Percentiles rank a stretch among this genome's conserved stretches.
phyloP scores from a whole-genome alignment of 345 rosid species.

The Salix brachista region DNA sequence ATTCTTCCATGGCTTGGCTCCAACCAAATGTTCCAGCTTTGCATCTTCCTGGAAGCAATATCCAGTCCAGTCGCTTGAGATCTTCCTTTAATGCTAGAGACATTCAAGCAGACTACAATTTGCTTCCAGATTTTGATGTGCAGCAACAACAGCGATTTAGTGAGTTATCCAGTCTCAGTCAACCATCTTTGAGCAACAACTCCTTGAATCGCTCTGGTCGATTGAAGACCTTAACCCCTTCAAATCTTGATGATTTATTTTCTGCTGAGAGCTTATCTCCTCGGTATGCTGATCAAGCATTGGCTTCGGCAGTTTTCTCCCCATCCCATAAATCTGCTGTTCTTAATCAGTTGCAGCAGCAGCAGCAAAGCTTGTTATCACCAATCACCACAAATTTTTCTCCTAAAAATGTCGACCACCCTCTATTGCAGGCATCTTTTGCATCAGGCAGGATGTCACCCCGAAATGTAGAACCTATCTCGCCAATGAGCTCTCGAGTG shows the following conservation, averaged over 20 bases:
- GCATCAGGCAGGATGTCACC: constrained; percentile 92
- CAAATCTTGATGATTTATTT: constrained; percentile 55
- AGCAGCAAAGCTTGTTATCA: constrained; percentile 73
- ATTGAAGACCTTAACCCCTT: constrained; percentile 61
- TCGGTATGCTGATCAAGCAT: constrained; percentile 36
- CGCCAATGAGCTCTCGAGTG: constrained; percentile 40
- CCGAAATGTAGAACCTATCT: constrained; percentile 62
- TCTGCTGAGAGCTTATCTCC: constrained; percentile 43
- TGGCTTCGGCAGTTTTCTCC: constrained; percentile 33
- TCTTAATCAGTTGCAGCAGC: constrained; percentile 43
- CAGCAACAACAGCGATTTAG: constrained; percentile 19
- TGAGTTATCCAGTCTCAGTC: constrained; percentile 44
- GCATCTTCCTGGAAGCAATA: constrained; percentile 30
- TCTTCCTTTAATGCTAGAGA: constrained; percentile 36
- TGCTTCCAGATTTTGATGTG: constrained; percentile 22
- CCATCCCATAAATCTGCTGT: constrained; percentile 42
- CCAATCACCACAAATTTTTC: constrained; percentile 43
- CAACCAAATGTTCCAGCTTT: constrained; percentile 27
- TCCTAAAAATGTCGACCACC: constrained; percentile 54
- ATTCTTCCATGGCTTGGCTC: constrained; percentile 18
- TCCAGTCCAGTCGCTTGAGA: constrained; percentile 29
- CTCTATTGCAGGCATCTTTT: constrained; percentile 41
- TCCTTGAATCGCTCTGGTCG: constrained; percentile 20
- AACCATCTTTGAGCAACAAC: constrained; percentile 39
- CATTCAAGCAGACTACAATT: constrained; percentile 39